Percentiles rank a stretch among this genome's conserved stretches.
Evolutionary conservation across 2,329 filamentous ascomycete species (phyloP).

Genomic region (Aspergillus intermedius): DNA sequence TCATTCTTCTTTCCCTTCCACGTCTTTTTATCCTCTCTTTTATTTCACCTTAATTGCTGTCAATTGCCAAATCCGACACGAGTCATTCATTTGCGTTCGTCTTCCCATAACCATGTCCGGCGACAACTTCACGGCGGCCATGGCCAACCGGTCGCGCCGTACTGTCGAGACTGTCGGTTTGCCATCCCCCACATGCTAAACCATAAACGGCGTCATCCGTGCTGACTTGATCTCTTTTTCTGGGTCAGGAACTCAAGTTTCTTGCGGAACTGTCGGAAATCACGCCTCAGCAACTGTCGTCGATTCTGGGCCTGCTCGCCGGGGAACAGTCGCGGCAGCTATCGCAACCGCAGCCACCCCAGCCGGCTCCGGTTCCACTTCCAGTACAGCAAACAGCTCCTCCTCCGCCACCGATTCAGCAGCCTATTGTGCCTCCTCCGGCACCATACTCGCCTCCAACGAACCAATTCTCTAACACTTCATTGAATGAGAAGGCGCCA

Average conservation of each 20-base stretch:
- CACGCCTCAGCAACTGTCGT: slow-evolving; percentile 65
- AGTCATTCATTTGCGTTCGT: neutral
- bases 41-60: too few relatives aligned
- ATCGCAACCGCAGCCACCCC: slow-evolving; percentile 12
- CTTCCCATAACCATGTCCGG: slow-evolving; percentile 22
- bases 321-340: slow-evolving; percentile 15
- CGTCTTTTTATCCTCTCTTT: too few relatives aligned
- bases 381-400: slow-evolving; percentile 9
- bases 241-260: slow-evolving; percentile 73
- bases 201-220: neutral
- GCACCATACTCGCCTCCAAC: slow-evolving; percentile 32
- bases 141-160: slow-evolving; percentile 77
- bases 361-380: slow-evolving; percentile 20
- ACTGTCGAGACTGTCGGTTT: slow-evolving; percentile 72
- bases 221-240: slow-evolving; percentile 8
- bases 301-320: slow-evolving; percentile 66
- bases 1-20: too few relatives aligned
- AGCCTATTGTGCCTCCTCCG: slow-evolving; percentile 25
- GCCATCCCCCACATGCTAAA: slow-evolving; percentile 1
- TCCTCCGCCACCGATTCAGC: slow-evolving; percentile 13
- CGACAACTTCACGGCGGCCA: slow-evolving; percentile 41
- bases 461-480: slow-evolving; percentile 31
- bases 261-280: slow-evolving; percentile 79
- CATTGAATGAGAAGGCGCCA: slow-evolving; percentile 37
- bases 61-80: too few relatives aligned